Base-by-base conservation (phyloP, 495 filamentous ascomycete species). In the Aspergillus panamensis region DNA sequence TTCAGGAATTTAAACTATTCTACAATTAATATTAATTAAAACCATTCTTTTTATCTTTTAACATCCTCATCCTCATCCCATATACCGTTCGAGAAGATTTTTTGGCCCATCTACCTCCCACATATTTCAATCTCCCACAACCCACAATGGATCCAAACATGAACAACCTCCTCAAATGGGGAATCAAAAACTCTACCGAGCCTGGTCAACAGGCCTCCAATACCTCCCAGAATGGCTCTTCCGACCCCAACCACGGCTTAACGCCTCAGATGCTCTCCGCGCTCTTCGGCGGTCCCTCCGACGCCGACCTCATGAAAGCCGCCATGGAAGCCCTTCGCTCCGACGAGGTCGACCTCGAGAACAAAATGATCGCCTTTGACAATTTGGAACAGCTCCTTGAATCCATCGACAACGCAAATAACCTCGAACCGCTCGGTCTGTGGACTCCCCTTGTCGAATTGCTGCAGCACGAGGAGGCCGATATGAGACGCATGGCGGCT, bases 321-420 rank as follows among this genome's bases (percentile, higher is more conserved):
- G 80, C 88, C 47, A 94, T 98, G 83, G 80, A 77, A 14, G 83
- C 87, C 32, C 83, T 97, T 55, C 75, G 74, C 17, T 84, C 79
- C 0, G 67, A 82, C 6, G 82, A 90, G 61, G 66, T 85, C 32
- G 77, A 82, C 7, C 77, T 95, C 55, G 85, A 92, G 42, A 83
- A 93, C 69, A 90, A 89, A 71, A 68, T 96, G 37, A 84, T 84
- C 48, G 95, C 95, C 31, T 96, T 97, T 71, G 94, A 98, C 80
- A 96, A 97, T 76, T 88, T 97, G 51, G 92, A 97, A 75, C 87
- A 95, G 69, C 76, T 97, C 40, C 85, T 97, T 62, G 94, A 96
- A 76, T 81, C 78, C 39, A 82, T 97, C 58, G 94, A 98, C 77
- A 98, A 97, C 73, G 92, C 94, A 47, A 97, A 96, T 77, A 92